These are phyloP conservation scores for Elongisporangium senticosum DNA, from an alignment of 352 stramenopile species.

Conservation along the genomic window DNA sequence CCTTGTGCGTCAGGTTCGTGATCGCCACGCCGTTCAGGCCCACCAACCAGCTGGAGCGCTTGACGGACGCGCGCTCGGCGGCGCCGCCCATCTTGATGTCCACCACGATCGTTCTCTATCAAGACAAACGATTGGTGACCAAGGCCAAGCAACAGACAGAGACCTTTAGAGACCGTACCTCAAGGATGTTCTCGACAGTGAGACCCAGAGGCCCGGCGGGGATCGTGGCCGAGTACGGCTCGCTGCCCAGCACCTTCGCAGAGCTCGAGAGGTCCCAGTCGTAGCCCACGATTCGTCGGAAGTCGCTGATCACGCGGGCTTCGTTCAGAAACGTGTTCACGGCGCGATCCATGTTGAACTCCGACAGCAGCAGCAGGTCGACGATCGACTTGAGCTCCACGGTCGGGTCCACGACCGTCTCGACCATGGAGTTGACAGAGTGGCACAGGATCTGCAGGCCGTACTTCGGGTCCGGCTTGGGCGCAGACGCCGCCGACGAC, in stretches of 20 bases:
- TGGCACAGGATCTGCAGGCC: conserved; percentile 68
- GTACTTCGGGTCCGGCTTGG: conserved; percentile 63
- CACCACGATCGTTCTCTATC: conserved; percentile 73
- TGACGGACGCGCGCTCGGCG: conserved; percentile 70
- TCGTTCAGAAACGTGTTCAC: conserved; percentile 84
- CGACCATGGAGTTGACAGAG: conserved; percentile 78
- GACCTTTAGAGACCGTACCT: conserved; percentile 23
- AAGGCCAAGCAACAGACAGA: not conserved
- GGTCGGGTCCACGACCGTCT: conserved; percentile 48
- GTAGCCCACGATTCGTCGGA: conserved; percentile 63
- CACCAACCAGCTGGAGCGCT: conserved; percentile 80
- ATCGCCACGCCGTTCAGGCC: conserved; percentile 69
- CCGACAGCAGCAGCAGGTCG: conserved; percentile 61
- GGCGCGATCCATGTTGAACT: conserved; percentile 76
- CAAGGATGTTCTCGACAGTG: conserved; percentile 86
- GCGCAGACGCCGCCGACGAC: conserved; percentile 6
- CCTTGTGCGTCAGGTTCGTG: conserved; percentile 80
- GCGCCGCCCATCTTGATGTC: conserved; percentile 81
- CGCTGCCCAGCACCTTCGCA: conserved; percentile 39
- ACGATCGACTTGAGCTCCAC: conserved; percentile 74
- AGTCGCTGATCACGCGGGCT: conserved; percentile 72
- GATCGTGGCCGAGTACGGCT: conserved; percentile 65
- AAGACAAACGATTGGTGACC: not conserved
- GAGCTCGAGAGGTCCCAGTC: conserved; percentile 58
- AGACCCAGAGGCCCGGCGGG: conserved; percentile 75